These are phyloP conservation scores for Trichoderma guizhouense DNA, from an alignment of 2,329 filamentous ascomycete genomes.

Conservation along the genomic window DNA sequence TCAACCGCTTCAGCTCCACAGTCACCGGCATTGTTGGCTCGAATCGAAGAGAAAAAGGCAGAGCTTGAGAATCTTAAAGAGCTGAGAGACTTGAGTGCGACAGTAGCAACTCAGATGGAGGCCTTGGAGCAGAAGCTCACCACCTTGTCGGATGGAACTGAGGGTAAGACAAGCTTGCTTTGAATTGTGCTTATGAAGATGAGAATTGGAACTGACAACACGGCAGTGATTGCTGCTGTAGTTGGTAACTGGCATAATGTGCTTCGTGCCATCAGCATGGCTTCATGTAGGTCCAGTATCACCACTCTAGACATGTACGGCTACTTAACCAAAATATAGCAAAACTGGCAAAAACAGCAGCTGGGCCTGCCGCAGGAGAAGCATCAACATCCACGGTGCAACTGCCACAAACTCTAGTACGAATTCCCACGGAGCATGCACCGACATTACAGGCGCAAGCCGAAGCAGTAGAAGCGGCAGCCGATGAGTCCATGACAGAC, in stretches of 20 bases:
- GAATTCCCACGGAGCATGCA: slow-evolving; percentile 78
- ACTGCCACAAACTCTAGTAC: slow-evolving; percentile 76
- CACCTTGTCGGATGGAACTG: slow-evolving; percentile 76
- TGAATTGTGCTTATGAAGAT: background rate
- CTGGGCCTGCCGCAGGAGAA: slow-evolving; percentile 34
- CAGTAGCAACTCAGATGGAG: slow-evolving; percentile 78
- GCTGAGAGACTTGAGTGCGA: slow-evolving; percentile 73
- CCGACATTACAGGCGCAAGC: slow-evolving; percentile 60
- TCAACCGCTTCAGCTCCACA: slow-evolving; percentile 53
- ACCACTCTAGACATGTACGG: background rate
- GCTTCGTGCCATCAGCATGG: slow-evolving; percentile 80
- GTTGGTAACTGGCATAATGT: slow-evolving; percentile 87
- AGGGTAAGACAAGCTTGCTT: slow-evolving; percentile 51
- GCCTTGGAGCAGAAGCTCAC: slow-evolving; percentile 72
- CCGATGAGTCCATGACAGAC: slow-evolving; percentile 33
- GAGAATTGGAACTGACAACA: background rate
- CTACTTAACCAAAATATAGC: slow-evolving; percentile 41
- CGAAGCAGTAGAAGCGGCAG: slow-evolving; percentile 46
- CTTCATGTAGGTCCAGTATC: slow-evolving; percentile 62
- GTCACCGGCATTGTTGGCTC: slow-evolving; percentile 66
- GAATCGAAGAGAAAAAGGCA: slow-evolving; percentile 81
- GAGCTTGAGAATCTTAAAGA: slow-evolving; percentile 78
- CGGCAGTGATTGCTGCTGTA: slow-evolving; percentile 70
- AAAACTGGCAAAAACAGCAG: slow-evolving; percentile 63
- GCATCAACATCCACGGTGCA: slow-evolving; percentile 44